Percentiles rank a stretch among this genome's conserved stretches.
Conservation (phyloP, 169 alveolate genomes). For the Neospora caninum region DNA sequence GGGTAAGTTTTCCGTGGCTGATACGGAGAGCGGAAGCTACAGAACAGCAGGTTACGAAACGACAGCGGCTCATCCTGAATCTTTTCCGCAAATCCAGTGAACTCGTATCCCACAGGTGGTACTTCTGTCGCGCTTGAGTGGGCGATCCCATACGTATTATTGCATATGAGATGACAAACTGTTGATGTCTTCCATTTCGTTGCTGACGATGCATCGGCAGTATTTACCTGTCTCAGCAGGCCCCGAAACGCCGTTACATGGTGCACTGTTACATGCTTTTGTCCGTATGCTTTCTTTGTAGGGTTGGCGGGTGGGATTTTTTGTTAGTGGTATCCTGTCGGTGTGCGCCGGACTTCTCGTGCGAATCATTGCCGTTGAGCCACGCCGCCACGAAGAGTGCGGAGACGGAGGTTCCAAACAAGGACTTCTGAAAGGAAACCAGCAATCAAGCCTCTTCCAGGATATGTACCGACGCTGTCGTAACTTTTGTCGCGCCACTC, state of each 20-base stretch:
- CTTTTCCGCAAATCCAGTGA: neutral
- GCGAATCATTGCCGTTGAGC: conserved; percentile 62
- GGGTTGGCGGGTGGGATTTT: conserved; percentile 71
- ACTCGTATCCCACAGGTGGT: neutral
- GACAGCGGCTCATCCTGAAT: neutral
- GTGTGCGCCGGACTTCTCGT: conserved; percentile 60
- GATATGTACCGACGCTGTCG: conserved; percentile 51
- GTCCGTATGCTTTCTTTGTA: neutral
- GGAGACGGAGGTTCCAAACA: neutral
- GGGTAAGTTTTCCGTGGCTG: conserved; percentile 8
- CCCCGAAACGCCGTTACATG: no score
- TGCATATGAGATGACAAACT: no score
- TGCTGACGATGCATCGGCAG: no score
- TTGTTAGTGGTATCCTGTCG: conserved; percentile 58
- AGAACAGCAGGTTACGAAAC: neutral
- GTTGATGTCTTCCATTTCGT: no score
- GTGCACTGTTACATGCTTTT: no score
- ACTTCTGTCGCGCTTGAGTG: neutral
- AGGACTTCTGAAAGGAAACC: neutral
- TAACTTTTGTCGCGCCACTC: conserved; percentile 63
- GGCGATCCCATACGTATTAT: neutral
- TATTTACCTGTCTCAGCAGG: no score
- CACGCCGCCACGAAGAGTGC: conserved; percentile 50
- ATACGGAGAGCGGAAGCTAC: neutral
- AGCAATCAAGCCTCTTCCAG: neutral